Conservation (phyloP, 75 land plant species). For the Cupressus sempervirens region DNA sequence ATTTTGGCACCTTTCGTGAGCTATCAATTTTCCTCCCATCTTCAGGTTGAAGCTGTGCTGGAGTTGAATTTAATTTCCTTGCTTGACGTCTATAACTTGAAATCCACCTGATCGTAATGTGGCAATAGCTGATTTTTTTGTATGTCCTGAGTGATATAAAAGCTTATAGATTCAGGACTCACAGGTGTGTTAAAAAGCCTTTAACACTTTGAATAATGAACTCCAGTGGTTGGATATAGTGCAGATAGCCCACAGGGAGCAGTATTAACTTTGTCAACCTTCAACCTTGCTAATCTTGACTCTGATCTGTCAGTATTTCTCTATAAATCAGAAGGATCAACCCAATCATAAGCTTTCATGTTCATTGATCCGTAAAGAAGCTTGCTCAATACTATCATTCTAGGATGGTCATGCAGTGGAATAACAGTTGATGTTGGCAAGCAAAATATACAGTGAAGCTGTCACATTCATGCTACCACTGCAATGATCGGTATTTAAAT, state of each 20-base stretch:
- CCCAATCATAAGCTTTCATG: conserved; percentile 91
- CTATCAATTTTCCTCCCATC: not conserved
- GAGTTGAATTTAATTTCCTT: not conserved
- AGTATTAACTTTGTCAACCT: conserved; percentile 57
- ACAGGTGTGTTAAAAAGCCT: too few species aligned
- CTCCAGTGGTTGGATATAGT: conserved; percentile 76
- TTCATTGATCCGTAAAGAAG: conserved; percentile 91
- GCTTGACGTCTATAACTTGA: too few species aligned
- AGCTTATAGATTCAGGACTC: too few species aligned
- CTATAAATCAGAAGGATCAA: not conserved
- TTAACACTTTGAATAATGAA: too few species aligned
- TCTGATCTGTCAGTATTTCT: conserved; percentile 4
- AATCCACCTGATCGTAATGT: too few species aligned
- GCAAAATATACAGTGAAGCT: conserved; percentile 92
- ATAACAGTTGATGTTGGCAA: conserved; percentile 78
- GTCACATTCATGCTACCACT: too few species aligned
- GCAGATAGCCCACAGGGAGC: conserved; percentile 69
- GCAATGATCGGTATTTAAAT: too few species aligned
- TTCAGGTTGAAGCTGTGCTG: not conserved
- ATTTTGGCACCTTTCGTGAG: not conserved
- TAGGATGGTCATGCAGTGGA: conserved; percentile 95
- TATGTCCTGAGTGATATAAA: too few species aligned
- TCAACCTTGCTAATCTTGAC: conserved; percentile 74
- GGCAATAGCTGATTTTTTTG: too few species aligned
- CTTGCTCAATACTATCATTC: conserved; percentile 94